A percentile compares a stretch with the other conserved stretches of the same genome.
Evolutionary conservation across 441 rosid genomes (phyloP).

Genomic region (Mallotus repandus): DNA sequence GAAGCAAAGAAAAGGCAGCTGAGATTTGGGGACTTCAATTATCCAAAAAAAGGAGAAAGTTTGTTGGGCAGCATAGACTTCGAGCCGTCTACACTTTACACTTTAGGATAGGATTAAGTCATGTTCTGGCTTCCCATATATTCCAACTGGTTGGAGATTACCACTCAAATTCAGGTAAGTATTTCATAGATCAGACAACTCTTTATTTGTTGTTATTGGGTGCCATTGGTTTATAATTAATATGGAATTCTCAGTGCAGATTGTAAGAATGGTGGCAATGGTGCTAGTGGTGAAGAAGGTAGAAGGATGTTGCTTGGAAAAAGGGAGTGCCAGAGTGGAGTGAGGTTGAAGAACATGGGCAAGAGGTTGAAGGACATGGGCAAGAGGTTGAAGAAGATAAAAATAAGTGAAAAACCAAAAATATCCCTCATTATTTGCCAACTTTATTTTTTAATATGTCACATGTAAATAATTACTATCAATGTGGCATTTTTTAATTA

Average conservation of each 20-base stretch:
- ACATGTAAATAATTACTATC: too few species aligned
- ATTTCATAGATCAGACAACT: neutral
- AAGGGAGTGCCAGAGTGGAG: too few species aligned
- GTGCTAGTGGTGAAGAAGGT: too few species aligned
- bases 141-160: neutral
- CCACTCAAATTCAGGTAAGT: neutral
- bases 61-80: neutral
- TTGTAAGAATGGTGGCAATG: neutral
- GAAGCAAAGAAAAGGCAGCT: conserved; percentile 1
- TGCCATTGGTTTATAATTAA: neutral
- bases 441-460: too few species aligned
- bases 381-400: too few species aligned
- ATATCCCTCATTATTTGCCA: too few species aligned
- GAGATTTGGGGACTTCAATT: conserved; percentile 13
- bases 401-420: too few species aligned
- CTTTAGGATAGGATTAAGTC: neutral
- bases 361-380: too few species aligned
- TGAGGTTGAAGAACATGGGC: too few species aligned
- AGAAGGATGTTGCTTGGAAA: too few species aligned
- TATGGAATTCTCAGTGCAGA: neutral
- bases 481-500: too few species aligned
- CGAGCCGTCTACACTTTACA: neutral
- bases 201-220: neutral
- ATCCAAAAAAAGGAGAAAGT: too few species aligned
- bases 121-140: conserved; percentile 14